Base-by-base conservation (phyloP, 2,329 filamentous ascomycete species). In the Ceratocystiopsis minuta region DNA sequence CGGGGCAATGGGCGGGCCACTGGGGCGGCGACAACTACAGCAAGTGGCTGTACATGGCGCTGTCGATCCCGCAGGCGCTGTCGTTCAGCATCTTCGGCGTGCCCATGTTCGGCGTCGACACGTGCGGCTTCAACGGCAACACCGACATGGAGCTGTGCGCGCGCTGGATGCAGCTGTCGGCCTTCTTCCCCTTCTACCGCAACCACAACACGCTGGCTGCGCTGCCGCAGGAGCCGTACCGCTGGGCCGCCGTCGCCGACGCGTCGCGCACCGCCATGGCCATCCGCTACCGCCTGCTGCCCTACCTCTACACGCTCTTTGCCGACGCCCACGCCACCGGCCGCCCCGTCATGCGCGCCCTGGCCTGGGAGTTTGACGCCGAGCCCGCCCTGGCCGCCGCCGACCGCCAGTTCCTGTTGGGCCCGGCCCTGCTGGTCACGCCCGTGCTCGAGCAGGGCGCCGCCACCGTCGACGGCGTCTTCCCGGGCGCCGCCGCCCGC, bases 251-350 rank as follows among this genome's bases (percentile, higher is more conserved):
- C 1, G 78, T 82, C 6, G 64, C 78, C 0, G 60, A 67, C 10
- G 76, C 78, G 0, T 79, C 79, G 0, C 69, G 68, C 43, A 77
- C 72, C 45, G 78, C 75, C 16, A 84, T 87, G 50, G 68, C 69
- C 28, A 75, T 76, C 38, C 70, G 82, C n/a, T 87, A 87, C 60
- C 67, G 71, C 31, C 64, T 87, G n/a, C 64, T 88, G n/a, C 81
- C 86, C 52, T 87, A 87, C 60, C 66, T 83, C 45, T 87, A 88
- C 63, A 86, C 81, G 1, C 72, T 75, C 0, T 64, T 85, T 50
- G 64, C 76, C 53, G 59, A 61, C 43, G 71, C 82, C 54, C 68
- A 65, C 28, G 52, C 63, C 16, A 67, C 67, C 18, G 82, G 82
- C 32, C 68, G 66, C 2, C 80, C 82, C 0, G 63, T 76, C 48